phyloP scores from a whole-genome alignment of 805 yeast genomes.

The Kodamaea jinghongensis region DNA sequence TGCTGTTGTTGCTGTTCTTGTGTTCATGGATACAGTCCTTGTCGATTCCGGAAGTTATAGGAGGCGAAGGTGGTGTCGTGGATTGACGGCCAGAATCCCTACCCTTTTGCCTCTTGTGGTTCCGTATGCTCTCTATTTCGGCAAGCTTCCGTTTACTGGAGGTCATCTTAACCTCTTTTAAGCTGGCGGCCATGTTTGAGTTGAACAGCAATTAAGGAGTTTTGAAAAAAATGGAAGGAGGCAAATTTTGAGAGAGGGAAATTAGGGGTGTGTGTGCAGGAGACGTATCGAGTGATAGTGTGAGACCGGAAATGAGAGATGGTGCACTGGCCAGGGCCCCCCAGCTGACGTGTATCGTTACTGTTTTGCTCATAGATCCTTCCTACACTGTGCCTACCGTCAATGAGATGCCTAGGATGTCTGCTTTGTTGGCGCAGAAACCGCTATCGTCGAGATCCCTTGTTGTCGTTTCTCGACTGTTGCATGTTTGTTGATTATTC shows the following conservation, averaged over 20 bases:
- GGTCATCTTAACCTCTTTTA: conserved; percentile 22
- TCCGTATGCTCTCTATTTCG: conserved; percentile 39
- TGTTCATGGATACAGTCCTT: too few species aligned
- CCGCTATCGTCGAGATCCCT: too few species aligned
- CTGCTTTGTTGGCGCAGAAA: too few species aligned
- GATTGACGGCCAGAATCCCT: too few species aligned
- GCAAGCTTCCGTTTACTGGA: conserved; percentile 26
- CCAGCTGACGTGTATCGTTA: too few species aligned
- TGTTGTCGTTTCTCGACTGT: too few species aligned
- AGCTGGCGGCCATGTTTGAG: conserved; percentile 32
- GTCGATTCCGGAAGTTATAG: neutral
- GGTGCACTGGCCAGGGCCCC: too few species aligned
- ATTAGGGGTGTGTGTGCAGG: conserved; percentile 5
- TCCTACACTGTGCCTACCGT: too few species aligned
- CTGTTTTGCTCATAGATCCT: too few species aligned
- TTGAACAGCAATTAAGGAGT: conserved; percentile 5
- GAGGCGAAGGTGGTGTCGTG: conserved; percentile 6
- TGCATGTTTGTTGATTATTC: too few species aligned
- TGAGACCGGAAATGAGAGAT: too few species aligned
- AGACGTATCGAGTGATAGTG: neutral
- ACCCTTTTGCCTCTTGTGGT: conserved; percentile 7
- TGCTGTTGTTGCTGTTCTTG: conserved; percentile 12
- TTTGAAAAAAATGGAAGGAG: conserved; percentile 6
- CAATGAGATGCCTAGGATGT: too few species aligned
- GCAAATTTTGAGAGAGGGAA: conserved; percentile 4